phyloP scores from a whole-genome alignment of 2,329 filamentous ascomycete species.

The Dryadomyces quercus-mongolicae region DNA sequence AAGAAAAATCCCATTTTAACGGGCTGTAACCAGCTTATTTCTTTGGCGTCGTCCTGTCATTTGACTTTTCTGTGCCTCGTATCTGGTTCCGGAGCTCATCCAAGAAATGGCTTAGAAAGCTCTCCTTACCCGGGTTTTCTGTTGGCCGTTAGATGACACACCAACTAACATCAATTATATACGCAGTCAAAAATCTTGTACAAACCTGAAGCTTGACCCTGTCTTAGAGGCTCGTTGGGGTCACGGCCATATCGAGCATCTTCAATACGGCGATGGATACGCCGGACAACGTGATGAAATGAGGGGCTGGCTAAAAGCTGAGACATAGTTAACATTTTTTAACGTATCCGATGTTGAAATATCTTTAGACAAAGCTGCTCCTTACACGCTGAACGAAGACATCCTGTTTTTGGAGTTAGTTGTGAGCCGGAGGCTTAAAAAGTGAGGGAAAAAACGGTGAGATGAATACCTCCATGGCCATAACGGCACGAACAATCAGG shows the following conservation, averaged over 20 bases:
- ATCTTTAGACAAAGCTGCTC: not conserved
- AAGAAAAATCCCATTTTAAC: too few species aligned
- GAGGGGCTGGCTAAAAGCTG: slow-evolving; percentile 37
- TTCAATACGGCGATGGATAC: slow-evolving; percentile 38
- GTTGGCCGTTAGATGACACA: not conserved
- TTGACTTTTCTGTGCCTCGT: slow-evolving; percentile 20
- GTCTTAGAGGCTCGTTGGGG: slow-evolving; percentile 36
- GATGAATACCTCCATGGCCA: slow-evolving; percentile 7
- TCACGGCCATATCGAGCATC: slow-evolving; percentile 35
- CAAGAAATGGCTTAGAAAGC: slow-evolving; percentile 34
- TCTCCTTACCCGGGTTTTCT: slow-evolving; percentile 20
- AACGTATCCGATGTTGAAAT: not conserved
- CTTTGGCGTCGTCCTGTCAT: not conserved
- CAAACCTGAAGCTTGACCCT: slow-evolving; percentile 39
- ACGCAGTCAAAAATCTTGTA: not conserved
- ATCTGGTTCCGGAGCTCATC: slow-evolving; percentile 39
- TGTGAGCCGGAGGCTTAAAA: not conserved
- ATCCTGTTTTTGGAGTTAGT: slow-evolving; percentile 3
- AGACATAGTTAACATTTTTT: not conserved
- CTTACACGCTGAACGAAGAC: slow-evolving; percentile 10
- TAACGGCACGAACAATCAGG: slow-evolving; percentile 7
- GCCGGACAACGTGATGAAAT: slow-evolving; percentile 39
- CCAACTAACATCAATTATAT: too few species aligned
- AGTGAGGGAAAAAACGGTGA: not conserved
- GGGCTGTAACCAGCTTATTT: not conserved